Evolutionary conservation across 1,139 yeast species (phyloP).

Genomic region (Suhomyces atakaporum): DNA sequence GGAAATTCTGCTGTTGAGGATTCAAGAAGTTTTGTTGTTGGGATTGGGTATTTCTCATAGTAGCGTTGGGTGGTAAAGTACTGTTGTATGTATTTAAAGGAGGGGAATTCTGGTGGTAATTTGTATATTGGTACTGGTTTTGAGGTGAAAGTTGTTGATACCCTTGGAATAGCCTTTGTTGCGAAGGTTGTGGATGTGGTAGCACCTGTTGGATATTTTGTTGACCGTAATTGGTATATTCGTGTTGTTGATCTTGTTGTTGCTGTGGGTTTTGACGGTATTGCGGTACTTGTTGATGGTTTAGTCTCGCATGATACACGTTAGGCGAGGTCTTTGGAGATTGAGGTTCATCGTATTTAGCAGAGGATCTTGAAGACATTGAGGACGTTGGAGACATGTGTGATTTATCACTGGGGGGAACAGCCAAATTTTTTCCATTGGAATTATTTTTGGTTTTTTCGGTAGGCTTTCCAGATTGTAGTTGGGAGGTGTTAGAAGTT

Average conservation of each 20-base stretch:
- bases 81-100: constrained; percentile 7
- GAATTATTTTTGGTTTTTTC: constrained; percentile 2
- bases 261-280: constrained; percentile 12
- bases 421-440: constrained; percentile 11
- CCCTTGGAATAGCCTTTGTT: constrained; percentile 18
- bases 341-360: constrained; percentile 40
- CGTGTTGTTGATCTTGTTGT: constrained; percentile 8
- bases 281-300: constrained; percentile 10
- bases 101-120: constrained; percentile 11
- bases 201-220: constrained; percentile 12
- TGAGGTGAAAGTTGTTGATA: constrained; percentile 15
- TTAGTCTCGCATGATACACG: constrained; percentile 20
- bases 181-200: constrained; percentile 16
- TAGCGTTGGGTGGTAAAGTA: constrained; percentile 15
- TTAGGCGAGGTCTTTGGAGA: constrained; percentile 47
- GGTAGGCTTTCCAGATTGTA: not conserved
- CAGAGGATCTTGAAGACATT: constrained; percentile 35
- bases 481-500: constrained; percentile 1
- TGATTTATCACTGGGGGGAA: constrained; percentile 16
- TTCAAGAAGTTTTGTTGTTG: constrained; percentile 14
- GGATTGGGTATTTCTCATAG: constrained; percentile 14
- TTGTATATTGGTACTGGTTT: constrained; percentile 16
- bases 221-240: constrained; percentile 11
- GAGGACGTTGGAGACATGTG: constrained; percentile 40
- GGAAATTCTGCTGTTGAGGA: constrained; percentile 14